Evolutionary conservation across 495 filamentous ascomycete genomes (phyloP).

Genomic region (Aspergillus sparsus): DNA sequence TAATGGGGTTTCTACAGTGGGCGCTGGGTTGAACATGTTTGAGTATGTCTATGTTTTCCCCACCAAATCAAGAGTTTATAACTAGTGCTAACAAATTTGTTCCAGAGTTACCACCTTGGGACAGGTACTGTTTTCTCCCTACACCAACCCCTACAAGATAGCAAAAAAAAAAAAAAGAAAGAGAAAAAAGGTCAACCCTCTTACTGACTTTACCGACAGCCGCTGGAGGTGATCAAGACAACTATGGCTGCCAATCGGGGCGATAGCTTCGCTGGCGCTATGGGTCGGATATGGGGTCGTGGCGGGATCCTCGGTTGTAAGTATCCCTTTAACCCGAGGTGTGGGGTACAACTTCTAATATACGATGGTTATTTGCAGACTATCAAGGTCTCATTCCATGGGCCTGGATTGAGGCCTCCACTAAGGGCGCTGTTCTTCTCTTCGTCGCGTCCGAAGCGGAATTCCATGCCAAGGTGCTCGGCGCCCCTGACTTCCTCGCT

Average conservation of each 20-base stretch:
- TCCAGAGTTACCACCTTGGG: slow-evolving; percentile 79
- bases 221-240: slow-evolving; percentile 98
- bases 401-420: slow-evolving; percentile 99
- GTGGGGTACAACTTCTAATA: slow-evolving; percentile 24
- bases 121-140: slow-evolving; percentile 55
- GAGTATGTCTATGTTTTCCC: slow-evolving; percentile 60
- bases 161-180: no score
- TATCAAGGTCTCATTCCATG: slow-evolving; percentile 99
- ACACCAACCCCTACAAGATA: no score
- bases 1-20: slow-evolving; percentile 53
- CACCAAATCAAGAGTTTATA: not conserved
- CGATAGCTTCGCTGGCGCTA: slow-evolving; percentile 80
- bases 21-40: slow-evolving; percentile 96
- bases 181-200: no score
- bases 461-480: slow-evolving; percentile 79
- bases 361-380: slow-evolving; percentile 54
- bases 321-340: slow-evolving; percentile 42
- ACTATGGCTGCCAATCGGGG: slow-evolving; percentile 96
- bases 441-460: slow-evolving; percentile 99
- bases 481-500: slow-evolving; percentile 79
- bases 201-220: slow-evolving; percentile 52
- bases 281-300: slow-evolving; percentile 86
- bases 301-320: slow-evolving; percentile 94
- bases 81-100: slow-evolving; percentile 20
- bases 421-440: slow-evolving; percentile 97